These are phyloP conservation scores for Trichoderma atroviride DNA, from an alignment of 2,329 filamentous ascomycete species.

Conservation along the genomic window DNA sequence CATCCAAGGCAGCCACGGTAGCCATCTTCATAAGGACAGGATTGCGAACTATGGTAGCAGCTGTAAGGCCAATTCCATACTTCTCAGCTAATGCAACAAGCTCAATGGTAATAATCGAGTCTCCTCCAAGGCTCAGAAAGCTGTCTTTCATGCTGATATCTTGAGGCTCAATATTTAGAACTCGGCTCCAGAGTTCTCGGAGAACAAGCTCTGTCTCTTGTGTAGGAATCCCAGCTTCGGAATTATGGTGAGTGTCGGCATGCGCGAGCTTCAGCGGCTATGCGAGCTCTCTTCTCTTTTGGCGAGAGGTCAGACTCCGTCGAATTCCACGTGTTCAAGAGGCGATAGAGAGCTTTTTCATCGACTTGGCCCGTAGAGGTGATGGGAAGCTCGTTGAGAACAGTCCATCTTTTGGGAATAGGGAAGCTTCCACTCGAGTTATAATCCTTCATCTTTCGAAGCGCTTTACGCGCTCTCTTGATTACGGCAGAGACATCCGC, in stretches of 20 bases:
- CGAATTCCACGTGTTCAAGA: background rate
- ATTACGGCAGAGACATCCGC: background rate
- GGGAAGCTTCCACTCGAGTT: background rate
- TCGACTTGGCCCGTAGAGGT: background rate
- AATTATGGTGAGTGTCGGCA: background rate
- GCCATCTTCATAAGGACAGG: slow-evolving; percentile 14
- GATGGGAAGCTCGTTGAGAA: background rate
- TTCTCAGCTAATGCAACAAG: slow-evolving; percentile 21
- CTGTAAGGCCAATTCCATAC: slow-evolving; percentile 1
- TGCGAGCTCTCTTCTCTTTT: slow-evolving; percentile 1
- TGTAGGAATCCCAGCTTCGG: background rate
- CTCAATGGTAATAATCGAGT: slow-evolving; percentile 33
- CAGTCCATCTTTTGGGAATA: background rate
- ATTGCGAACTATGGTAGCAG: slow-evolving; percentile 1
- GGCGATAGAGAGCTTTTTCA: slow-evolving; percentile 1
- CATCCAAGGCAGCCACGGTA: background rate
- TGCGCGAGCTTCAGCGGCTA: background rate
- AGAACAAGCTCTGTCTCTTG: slow-evolving; percentile 11
- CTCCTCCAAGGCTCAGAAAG: slow-evolving; percentile 32
- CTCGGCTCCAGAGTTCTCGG: slow-evolving; percentile 7
- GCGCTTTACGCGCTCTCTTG: slow-evolving; percentile 3
- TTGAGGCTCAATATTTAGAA: slow-evolving; percentile 5
- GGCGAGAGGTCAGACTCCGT: background rate
- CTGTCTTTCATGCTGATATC: slow-evolving; percentile 19
- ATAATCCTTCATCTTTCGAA: background rate